These are phyloP conservation scores for Xanthoceras sorbifolium DNA, from an alignment of 345 rosid species.

Conservation along the genomic window DNA sequence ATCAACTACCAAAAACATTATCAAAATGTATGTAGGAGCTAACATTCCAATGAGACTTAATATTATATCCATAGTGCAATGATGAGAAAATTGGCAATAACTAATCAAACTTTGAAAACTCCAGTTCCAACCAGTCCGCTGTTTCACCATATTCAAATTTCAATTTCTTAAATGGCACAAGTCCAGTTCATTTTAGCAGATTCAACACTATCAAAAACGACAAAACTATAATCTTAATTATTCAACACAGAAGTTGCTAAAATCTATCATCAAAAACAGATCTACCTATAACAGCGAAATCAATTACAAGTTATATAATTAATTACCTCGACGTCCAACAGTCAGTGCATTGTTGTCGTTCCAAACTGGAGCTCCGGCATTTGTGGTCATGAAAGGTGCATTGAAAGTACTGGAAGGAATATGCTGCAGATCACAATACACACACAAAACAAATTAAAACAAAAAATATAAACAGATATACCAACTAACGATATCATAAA, in stretches of 20 bases:
- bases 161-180: neutral
- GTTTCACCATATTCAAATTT: neutral
- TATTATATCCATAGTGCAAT: too few species aligned
- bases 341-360: constrained; percentile 78
- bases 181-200: neutral
- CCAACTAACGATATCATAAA: neutral
- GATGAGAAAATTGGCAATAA: too few species aligned
- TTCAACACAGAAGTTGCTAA: neutral
- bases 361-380: constrained; percentile 80
- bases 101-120: too few species aligned
- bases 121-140: neutral
- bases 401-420: constrained; percentile 72
- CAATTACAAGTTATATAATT: neutral
- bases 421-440: constrained; percentile 32
- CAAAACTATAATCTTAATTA: neutral
- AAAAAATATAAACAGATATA: neutral
- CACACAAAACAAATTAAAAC: neutral
- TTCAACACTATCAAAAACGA: neutral
- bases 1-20: neutral
- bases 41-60: neutral
- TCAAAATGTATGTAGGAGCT: neutral
- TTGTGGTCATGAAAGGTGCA: constrained; percentile 74
- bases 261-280: neutral
- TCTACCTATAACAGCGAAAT: neutral
- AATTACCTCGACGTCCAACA: constrained; percentile 75